phyloP scores from a whole-genome alignment of 176 grass and related monocot species.

The Triticum timopheevii region DNA sequence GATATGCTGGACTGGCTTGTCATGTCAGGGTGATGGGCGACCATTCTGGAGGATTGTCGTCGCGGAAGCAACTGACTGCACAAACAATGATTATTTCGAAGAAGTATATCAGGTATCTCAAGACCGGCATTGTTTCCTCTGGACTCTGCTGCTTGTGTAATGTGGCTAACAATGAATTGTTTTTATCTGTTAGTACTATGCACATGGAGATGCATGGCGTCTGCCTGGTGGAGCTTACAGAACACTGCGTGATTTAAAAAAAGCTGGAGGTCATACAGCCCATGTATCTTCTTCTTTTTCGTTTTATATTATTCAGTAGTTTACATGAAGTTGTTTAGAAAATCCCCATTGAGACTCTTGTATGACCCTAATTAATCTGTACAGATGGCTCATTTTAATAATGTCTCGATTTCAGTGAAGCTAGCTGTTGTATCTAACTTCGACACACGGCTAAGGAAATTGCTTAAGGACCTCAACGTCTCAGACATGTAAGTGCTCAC shows the following conservation, averaged over 20 bases:
- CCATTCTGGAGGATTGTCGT: constrained; percentile 87
- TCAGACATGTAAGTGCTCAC: constrained; percentile 60
- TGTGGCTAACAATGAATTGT: constrained; percentile 7
- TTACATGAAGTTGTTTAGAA: background rate
- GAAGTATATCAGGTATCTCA: constrained; percentile 79
- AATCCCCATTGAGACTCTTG: background rate
- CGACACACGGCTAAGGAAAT: constrained; percentile 70
- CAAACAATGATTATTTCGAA: constrained; percentile 68
- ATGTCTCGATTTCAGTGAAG: constrained; percentile 75
- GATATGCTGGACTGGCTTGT: constrained; percentile 23
- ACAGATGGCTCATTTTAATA: constrained; percentile 18
- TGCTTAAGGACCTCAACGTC: constrained; percentile 73
- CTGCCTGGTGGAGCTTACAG: constrained; percentile 65
- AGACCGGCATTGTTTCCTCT: background rate
- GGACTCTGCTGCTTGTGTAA: background rate
- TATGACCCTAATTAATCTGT: background rate
- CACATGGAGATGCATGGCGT: constrained; percentile 77
- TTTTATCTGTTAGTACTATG: constrained; percentile 51
- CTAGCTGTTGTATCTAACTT: constrained; percentile 93
- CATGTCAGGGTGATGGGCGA: constrained; percentile 63
- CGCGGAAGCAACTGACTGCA: constrained; percentile 69
- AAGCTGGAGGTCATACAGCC: constrained; percentile 69
- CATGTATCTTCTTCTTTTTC: constrained; percentile 31
- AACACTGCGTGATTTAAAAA: constrained; percentile 55
- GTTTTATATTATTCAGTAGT: background rate